Conservation (phyloP, 2,329 filamentous ascomycete genomes). For the Ceratocystis diversiconidia region DNA sequence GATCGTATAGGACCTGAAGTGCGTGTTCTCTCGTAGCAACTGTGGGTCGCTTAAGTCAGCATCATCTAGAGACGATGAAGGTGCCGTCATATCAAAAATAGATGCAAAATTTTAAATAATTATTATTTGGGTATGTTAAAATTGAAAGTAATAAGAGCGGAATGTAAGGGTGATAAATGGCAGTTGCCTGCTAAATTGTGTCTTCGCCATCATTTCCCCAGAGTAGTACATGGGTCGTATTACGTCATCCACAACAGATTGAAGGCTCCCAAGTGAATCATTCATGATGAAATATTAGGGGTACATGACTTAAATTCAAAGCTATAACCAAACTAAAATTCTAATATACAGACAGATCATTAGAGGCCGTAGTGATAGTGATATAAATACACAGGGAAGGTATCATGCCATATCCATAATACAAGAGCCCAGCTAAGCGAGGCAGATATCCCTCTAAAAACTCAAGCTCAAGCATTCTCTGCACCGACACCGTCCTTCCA, state of each 20-base stretch:
- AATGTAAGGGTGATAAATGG: background rate
- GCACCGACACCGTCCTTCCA: constrained; percentile 52
- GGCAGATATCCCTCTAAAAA: background rate
- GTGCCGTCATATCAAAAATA: background rate
- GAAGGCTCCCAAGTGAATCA: background rate
- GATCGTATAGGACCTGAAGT: constrained; percentile 58
- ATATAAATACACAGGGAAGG: background rate
- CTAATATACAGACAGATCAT: background rate
- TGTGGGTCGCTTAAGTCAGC: constrained; percentile 52
- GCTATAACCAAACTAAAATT: background rate
- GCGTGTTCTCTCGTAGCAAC: constrained; percentile 65
- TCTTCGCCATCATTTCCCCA: background rate
- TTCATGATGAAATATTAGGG: background rate
- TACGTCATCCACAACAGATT: background rate
- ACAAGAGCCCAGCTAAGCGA: no score
- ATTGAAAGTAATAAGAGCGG: background rate
- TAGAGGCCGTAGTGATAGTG: background rate
- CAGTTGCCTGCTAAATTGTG: background rate
- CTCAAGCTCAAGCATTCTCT: constrained; percentile 1
- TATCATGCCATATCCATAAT: no score
- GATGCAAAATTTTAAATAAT: background rate
- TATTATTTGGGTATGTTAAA: background rate
- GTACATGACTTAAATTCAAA: background rate
- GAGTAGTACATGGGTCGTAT: background rate
- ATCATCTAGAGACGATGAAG: background rate